Evolutionary conservation across 2,329 filamentous ascomycete species (phyloP).

Genomic region (Fusarium pseudocircinatum): DNA sequence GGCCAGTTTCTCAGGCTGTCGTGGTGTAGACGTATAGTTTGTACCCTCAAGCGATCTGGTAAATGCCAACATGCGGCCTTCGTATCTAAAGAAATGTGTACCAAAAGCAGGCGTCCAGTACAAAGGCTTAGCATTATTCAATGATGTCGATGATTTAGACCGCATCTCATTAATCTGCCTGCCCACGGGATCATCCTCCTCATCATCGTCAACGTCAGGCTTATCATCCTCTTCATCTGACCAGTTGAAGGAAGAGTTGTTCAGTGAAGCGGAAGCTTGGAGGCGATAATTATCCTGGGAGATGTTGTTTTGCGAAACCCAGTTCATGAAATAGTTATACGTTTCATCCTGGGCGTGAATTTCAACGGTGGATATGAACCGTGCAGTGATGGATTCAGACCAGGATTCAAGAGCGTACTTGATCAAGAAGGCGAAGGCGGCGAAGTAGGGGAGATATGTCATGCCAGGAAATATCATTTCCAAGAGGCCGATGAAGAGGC

Average conservation of each 20-base stretch:
- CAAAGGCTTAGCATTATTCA: background rate
- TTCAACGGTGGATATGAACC: slow-evolving; percentile 7
- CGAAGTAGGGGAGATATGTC: background rate
- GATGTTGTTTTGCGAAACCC: slow-evolving; percentile 2
- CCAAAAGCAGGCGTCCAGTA: slow-evolving; percentile 14
- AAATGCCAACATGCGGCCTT: background rate
- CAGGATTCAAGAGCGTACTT: background rate
- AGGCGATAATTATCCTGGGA: slow-evolving; percentile 9
- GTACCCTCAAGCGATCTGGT: background rate
- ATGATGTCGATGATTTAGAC: background rate
- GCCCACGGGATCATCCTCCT: background rate
- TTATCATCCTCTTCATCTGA: background rate
- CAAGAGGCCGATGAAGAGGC: background rate
- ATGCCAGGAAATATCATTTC: background rate
- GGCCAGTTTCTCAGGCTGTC: background rate
- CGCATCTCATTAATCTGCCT: background rate
- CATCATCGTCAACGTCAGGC: background rate
- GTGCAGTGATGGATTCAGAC: background rate
- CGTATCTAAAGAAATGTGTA: slow-evolving; percentile 10
- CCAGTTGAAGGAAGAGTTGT: background rate
- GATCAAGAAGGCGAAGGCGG: background rate
- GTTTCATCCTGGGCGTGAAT: slow-evolving; percentile 4
- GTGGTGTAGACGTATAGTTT: background rate
- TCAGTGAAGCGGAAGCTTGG: background rate
- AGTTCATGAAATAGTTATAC: slow-evolving; percentile 17